These are phyloP conservation scores for Mucor mucedo DNA, from an alignment of 371 early-diverging fungal species.

Conservation along the genomic window DNA sequence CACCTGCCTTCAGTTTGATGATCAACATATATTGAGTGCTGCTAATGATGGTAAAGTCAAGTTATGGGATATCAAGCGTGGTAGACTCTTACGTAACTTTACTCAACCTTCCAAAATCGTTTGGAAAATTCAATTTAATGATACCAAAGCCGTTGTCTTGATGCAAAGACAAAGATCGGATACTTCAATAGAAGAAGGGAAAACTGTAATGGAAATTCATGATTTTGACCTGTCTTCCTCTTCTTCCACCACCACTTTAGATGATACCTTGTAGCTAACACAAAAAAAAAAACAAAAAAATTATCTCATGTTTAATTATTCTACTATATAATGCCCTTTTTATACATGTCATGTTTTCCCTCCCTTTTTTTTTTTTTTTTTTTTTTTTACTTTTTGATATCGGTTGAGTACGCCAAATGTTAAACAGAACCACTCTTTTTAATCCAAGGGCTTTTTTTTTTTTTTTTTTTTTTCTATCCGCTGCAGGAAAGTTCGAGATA, in stretches of 20 bases:
- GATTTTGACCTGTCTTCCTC: conserved; percentile 41
- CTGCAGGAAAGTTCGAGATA: conserved; percentile 26
- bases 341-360: conserved; percentile 2
- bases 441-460: conserved; percentile 1
- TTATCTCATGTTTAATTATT: background rate
- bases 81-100: conserved; percentile 70
- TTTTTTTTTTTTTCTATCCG: too few species aligned
- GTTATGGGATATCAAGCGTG: conserved; percentile 82
- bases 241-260: background rate
- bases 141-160: conserved; percentile 65
- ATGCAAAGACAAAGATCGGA: conserved; percentile 52
- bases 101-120: conserved; percentile 64
- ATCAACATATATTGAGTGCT: conserved; percentile 79
- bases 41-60: conserved; percentile 88
- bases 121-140: conserved; percentile 69
- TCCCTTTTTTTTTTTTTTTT: background rate
- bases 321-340: background rate
- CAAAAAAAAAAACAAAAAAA: conserved; percentile 2
- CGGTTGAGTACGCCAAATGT: background rate
- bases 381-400: background rate
- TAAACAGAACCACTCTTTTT: background rate
- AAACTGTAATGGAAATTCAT: conserved; percentile 59
- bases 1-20: conserved; percentile 86
- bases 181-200: conserved; percentile 29
- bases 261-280: conserved; percentile 5